These are phyloP conservation scores for Dactylellina cionopaga DNA, from an alignment of 2,329 filamentous ascomycete genomes.

Conservation along the genomic window DNA sequence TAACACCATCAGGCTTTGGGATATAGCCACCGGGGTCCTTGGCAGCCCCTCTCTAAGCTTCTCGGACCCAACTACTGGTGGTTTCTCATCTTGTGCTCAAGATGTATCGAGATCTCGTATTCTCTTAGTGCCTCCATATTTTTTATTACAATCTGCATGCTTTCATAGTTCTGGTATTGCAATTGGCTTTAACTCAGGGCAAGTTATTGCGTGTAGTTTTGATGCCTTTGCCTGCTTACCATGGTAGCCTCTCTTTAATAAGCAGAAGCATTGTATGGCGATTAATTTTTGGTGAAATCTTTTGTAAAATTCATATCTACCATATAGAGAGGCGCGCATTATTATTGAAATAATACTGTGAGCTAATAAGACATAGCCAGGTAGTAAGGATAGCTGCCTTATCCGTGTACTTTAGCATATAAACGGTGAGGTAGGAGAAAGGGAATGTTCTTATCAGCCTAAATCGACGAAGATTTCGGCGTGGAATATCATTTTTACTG, in stretches of 20 bases:
- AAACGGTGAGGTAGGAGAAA: no score
- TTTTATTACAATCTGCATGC: neutral
- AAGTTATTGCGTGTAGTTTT: neutral
- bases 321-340: no score
- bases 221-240: neutral
- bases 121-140: neutral
- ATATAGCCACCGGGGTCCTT: neutral
- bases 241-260: no score
- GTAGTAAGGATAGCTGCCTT: no score
- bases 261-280: no score
- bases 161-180: neutral
- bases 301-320: no score
- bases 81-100: neutral
- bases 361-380: no score
- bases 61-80: neutral
- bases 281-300: no score
- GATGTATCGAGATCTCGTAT: neutral
- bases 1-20: neutral
- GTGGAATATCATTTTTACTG: slow-evolving; percentile 15
- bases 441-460: no score
- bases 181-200: neutral
- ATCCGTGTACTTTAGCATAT: no score
- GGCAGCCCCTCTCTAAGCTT: neutral
- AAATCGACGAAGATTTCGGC: slow-evolving; percentile 10
- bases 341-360: no score